phyloP scores from a whole-genome alignment of 2,329 filamentous ascomycete species.

The Ophiostoma perfectum region DNA sequence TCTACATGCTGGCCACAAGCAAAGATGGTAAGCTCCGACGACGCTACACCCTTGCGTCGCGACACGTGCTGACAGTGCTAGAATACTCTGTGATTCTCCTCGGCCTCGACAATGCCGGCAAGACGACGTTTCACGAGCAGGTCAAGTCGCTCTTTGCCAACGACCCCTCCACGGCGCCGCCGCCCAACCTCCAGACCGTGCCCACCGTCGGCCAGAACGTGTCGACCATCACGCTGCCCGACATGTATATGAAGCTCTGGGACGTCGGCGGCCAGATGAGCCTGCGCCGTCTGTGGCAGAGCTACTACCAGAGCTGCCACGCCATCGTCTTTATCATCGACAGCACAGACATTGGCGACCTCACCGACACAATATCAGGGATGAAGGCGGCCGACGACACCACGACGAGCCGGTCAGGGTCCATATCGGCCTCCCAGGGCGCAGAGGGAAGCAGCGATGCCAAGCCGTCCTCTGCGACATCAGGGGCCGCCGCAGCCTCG shows the following conservation, averaged over 20 bases:
- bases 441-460: not conserved
- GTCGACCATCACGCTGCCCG: slow-evolving; percentile 78
- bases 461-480: not conserved
- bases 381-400: not conserved
- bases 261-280: slow-evolving; percentile 92
- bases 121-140: slow-evolving; percentile 95
- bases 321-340: slow-evolving; percentile 98
- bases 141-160: slow-evolving; percentile 82
- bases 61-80: slow-evolving; percentile 33
- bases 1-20: slow-evolving; percentile 92
- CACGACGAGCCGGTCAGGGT: not conserved
- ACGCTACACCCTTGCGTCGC: not conserved
- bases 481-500: not conserved
- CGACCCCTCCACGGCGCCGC: slow-evolving; percentile 40
- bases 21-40: slow-evolving; percentile 68
- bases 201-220: slow-evolving; percentile 98
- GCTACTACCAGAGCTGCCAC: slow-evolving; percentile 89
- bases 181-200: slow-evolving; percentile 74
- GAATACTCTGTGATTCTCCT: slow-evolving; percentile 97
- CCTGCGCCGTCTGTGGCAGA: slow-evolving; percentile 87
- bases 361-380: slow-evolving; percentile 33
- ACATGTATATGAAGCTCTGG: slow-evolving; percentile 98
- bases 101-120: slow-evolving; percentile 95
- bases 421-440: not conserved
- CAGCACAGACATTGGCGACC: slow-evolving; percentile 84